Evolutionary conservation across 139 green algal species (phyloP).

Genomic region (Chlamydomonas sphaeroides): DNA sequence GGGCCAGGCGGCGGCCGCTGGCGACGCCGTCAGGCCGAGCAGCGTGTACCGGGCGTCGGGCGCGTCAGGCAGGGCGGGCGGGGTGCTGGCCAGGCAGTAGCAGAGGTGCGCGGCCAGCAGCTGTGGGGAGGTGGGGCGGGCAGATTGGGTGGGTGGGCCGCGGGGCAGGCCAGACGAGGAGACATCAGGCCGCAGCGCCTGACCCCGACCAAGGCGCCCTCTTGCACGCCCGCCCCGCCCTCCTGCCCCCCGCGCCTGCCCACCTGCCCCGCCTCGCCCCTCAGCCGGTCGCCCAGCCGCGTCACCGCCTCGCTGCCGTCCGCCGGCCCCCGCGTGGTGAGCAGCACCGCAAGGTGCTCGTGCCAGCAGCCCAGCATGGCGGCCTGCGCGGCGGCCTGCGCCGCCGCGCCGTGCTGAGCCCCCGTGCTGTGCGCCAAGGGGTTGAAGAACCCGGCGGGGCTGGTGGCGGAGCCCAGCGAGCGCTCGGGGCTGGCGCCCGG

Average conservation of each 20-base stretch:
- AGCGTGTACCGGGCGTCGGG: constrained; percentile 22
- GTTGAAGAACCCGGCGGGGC: constrained; percentile 6
- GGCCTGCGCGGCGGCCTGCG: neutral
- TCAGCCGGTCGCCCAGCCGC: constrained; percentile 74
- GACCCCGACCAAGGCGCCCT: no score
- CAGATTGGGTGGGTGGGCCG: neutral
- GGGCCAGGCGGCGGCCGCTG: constrained; percentile 26
- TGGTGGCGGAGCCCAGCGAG: no score
- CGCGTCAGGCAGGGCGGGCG: constrained; percentile 6
- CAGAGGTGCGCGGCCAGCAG: constrained; percentile 24
- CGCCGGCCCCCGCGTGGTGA: constrained; percentile 56
- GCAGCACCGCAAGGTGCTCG: constrained; percentile 80
- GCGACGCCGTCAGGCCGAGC: neutral
- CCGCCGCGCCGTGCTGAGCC: no score
- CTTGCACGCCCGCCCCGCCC: no score
- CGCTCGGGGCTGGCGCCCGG: no score
- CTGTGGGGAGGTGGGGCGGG: neutral
- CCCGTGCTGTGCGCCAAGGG: neutral
- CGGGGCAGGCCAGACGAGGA: no score
- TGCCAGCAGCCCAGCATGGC: constrained; percentile 70
- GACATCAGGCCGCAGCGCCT: no score
- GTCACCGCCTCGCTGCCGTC: constrained; percentile 67
- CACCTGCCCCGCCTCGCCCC: constrained; percentile 56
- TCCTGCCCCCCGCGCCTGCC: no score
- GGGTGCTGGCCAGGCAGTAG: constrained; percentile 36